Evolutionary conservation across 2,329 filamentous ascomycete species (phyloP).

Genomic region (Venturia asperata): DNA sequence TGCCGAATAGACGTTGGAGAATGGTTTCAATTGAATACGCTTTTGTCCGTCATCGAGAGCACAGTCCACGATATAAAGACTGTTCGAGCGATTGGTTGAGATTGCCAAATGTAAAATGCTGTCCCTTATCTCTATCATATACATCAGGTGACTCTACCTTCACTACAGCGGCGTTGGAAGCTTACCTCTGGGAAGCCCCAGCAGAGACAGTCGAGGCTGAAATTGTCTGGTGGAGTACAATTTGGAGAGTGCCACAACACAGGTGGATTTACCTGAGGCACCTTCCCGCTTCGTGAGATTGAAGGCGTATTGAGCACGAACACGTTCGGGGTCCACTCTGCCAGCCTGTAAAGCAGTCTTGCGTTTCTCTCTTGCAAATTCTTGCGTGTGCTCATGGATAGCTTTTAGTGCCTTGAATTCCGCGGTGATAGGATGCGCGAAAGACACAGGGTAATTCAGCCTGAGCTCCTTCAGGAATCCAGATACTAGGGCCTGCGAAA

Average conservation of each 20-base stretch:
- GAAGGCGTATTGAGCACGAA: constrained; percentile 4
- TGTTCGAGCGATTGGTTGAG: neutral
- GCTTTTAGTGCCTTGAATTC: neutral
- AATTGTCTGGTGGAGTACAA: neutral
- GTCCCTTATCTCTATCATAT: neutral
- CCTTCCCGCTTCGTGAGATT: neutral
- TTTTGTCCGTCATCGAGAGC: neutral
- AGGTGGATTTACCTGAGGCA: neutral
- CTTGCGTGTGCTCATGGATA: constrained; percentile 3
- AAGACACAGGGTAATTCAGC: neutral
- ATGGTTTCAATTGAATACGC: neutral
- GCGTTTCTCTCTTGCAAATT: neutral
- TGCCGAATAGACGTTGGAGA: neutral
- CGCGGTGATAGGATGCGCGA: neutral
- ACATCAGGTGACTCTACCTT: neutral
- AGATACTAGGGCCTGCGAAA: neutral
- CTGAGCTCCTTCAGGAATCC: neutral
- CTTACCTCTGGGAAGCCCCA: neutral
- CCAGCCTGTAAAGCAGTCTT: neutral
- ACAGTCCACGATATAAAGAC: neutral
- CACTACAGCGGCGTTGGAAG: neutral
- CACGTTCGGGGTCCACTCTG: neutral
- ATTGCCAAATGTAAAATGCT: neutral
- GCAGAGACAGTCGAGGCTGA: neutral
- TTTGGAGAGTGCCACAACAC: neutral